phyloP scores from a whole-genome alignment of 257 asterid species.

The Nicotiana sylvestris region DNA sequence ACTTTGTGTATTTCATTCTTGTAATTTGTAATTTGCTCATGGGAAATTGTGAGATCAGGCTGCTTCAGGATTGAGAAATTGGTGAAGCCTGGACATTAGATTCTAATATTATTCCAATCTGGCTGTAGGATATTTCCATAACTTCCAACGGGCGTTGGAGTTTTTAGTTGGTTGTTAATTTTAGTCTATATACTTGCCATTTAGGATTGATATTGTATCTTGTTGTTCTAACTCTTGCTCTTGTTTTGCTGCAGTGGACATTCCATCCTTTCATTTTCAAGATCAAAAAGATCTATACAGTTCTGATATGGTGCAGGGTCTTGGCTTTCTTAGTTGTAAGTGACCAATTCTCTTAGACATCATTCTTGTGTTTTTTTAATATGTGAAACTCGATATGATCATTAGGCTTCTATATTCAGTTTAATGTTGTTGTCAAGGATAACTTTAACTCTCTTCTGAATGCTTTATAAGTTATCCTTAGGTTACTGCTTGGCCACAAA shows the following conservation, averaged over 20 bases:
- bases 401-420: not conserved
- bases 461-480: not conserved
- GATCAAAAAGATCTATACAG: constrained; percentile 94
- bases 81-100: no score
- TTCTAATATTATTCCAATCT: no score
- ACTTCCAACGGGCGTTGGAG: not conserved
- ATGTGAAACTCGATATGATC: not conserved
- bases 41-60: not conserved
- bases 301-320: constrained; percentile 92
- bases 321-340: constrained; percentile 90
- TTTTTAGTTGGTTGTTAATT: not conserved
- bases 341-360: constrained; percentile 1
- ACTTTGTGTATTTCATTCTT: not conserved
- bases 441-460: not conserved
- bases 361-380: not conserved
- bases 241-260: constrained; percentile 73
- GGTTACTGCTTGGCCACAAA: not conserved
- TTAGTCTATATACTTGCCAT: not conserved
- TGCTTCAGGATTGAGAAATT: no score
- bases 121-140: not conserved
- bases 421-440: not conserved
- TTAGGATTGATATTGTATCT: not conserved
- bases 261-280: constrained; percentile 91
- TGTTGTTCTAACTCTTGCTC: not conserved
- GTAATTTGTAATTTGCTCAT: not conserved